Percentiles rank a stretch among this genome's conserved stretches.
Evolutionary conservation across 768 basidiomycete genomes (phyloP).

Genomic region (Jaapia argillacea): DNA sequence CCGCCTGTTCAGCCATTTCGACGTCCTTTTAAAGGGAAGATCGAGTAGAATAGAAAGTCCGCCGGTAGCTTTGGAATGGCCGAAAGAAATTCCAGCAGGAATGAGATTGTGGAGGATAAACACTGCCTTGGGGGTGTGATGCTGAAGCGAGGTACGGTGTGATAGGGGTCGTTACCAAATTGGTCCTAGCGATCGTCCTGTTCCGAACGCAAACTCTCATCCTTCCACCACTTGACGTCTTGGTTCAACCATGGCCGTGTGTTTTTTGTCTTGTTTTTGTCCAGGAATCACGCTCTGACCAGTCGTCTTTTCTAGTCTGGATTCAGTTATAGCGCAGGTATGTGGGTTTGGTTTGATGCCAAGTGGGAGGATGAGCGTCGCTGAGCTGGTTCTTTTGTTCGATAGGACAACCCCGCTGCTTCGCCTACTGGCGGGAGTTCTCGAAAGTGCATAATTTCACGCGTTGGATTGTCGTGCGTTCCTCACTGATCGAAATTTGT

Average conservation of each 20-base stretch:
- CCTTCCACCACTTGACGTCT: too few species aligned
- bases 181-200: too few species aligned
- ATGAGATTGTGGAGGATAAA: too few species aligned
- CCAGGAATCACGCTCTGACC: not conserved
- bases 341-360: conserved; percentile 9
- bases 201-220: too few species aligned
- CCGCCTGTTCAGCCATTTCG: conserved; percentile 44
- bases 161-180: too few species aligned
- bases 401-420: conserved; percentile 80
- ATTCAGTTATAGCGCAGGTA: conserved; percentile 54
- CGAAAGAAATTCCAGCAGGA: too few species aligned
- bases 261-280: conserved; percentile 5
- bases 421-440: conserved; percentile 89
- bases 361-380: not conserved
- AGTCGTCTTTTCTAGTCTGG: conserved; percentile 37
- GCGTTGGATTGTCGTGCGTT: not conserved
- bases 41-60: not conserved
- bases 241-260: conserved; percentile 34
- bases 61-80: not conserved
- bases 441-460: conserved; percentile 39
- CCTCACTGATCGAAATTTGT: too few species aligned
- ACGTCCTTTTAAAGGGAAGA: not conserved
- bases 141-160: too few species aligned
- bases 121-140: not conserved
- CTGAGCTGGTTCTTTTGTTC: conserved; percentile 4